phyloP scores from a whole-genome alignment of 2,329 filamentous ascomycete genomes.

The Fusarium goolgardi region DNA sequence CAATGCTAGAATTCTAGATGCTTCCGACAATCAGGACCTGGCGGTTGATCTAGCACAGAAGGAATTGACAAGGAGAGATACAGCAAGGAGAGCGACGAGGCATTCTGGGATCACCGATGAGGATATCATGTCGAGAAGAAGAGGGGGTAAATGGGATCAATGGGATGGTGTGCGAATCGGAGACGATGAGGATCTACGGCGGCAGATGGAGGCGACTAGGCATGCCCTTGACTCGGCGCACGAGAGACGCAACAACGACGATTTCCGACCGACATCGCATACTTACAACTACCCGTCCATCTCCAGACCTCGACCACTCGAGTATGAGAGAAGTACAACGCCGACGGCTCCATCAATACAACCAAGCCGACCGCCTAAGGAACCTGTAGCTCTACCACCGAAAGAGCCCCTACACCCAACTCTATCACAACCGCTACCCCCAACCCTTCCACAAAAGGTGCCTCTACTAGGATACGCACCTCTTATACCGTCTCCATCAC shows the following conservation, averaged over 20 bases:
- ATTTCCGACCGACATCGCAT: slow-evolving; percentile 46
- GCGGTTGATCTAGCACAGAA: slow-evolving; percentile 80
- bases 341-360: slow-evolving; percentile 43
- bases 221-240: slow-evolving; percentile 57
- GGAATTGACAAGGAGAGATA: slow-evolving; percentile 76
- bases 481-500: slow-evolving; percentile 37
- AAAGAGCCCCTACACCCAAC: slow-evolving; percentile 41
- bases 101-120: slow-evolving; percentile 68
- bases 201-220: slow-evolving; percentile 66
- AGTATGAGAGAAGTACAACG: slow-evolving; percentile 53
- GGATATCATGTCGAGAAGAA: slow-evolving; percentile 66
- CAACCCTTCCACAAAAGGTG: slow-evolving; percentile 49
- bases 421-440: slow-evolving; percentile 23
- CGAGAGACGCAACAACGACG: slow-evolving; percentile 42
- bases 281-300: slow-evolving; percentile 69
- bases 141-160: slow-evolving; percentile 58
- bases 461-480: slow-evolving; percentile 42
- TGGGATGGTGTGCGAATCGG: slow-evolving; percentile 47
- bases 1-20: slow-evolving; percentile 71
- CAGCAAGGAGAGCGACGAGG: slow-evolving; percentile 66
- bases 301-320: slow-evolving; percentile 61
- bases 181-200: slow-evolving; percentile 60
- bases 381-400: slow-evolving; percentile 39
- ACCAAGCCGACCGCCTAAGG: slow-evolving; percentile 52
- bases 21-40: slow-evolving; percentile 76